Evolutionary conservation across 352 stramenopile species (phyloP), one percentile per base, ranked within the genome.

Genomic region (Phytophthora syringae): DNA sequence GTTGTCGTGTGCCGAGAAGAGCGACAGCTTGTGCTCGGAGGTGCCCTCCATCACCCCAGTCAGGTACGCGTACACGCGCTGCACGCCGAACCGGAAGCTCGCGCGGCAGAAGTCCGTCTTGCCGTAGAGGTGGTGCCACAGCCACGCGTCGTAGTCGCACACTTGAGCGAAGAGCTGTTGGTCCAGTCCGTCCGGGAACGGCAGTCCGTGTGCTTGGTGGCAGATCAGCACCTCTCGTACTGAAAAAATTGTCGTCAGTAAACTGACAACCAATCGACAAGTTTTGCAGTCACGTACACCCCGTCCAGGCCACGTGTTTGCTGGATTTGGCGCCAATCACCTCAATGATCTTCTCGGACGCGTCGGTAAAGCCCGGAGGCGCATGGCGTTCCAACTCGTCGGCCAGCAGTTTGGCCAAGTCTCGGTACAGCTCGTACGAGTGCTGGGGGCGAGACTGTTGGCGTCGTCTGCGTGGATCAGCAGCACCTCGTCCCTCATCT

Each of bases 1-100:
- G 67, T 93, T 93, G 65, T 94, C 84, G 65, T 94, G 86, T 0
- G 77, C 82, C 0, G 86, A 94, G 70, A 92, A 89, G 1, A 94
- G 69, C 40, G 86, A 89, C 37, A 94, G 32, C 48, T 82, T 89
- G 71, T 84, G 77, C 7, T 61, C 61, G 15, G 30, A 58, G 37
- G 44, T 36, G 36, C 54, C 55, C 42, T 69, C 42, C 9, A 42
- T 49, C 36, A 92, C 70, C 9, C 48, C 56, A 25, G 42, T 74
- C 30, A 92, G 56, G 24, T 86, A 81, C 47, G 71, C 60, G 51
- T 80, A 85, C 50, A 93, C 85, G 39, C 75, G 74, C 27, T 74
- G 55, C 16, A 93, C 79, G 20, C 81, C 86, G 27, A 68, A 54
- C 32, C 63, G 70, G 62, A 93, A 95, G 59, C 82, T 88, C 27